phyloP scores from a whole-genome alignment of 2,329 filamentous ascomycete genomes.

The Neopestalotiopsis sp. region DNA sequence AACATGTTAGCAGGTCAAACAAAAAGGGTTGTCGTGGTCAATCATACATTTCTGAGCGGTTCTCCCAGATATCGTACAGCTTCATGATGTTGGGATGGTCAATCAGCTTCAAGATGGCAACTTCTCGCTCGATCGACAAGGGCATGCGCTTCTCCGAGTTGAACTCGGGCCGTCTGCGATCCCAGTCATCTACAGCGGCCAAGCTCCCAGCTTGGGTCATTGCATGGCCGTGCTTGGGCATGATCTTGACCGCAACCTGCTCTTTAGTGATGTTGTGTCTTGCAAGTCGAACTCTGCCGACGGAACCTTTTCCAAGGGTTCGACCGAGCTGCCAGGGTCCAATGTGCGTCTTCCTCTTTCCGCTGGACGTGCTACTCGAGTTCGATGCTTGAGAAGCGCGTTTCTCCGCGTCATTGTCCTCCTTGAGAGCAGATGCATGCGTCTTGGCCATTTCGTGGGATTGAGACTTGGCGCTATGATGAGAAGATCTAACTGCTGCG shows the following conservation, averaged over 20 bases:
- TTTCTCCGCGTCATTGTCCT: conserved; percentile 26
- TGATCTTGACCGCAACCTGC: conserved; percentile 92
- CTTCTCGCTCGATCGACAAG: conserved; percentile 89
- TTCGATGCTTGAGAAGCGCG: conserved; percentile 34
- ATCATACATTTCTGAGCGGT: conserved; percentile 87
- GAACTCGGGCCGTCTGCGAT: conserved; percentile 60
- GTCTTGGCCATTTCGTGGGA: not conserved
- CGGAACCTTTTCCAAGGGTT: conserved; percentile 88
- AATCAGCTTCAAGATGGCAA: conserved; percentile 95
- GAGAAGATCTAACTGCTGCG: conserved; percentile 19
- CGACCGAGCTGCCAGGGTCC: conserved; percentile 93
- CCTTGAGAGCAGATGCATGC: conserved; percentile 16
- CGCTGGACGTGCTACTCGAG: conserved; percentile 37
- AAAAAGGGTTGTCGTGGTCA: conserved; percentile 18
- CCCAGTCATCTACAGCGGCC: conserved; percentile 79
- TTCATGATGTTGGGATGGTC: conserved; percentile 95
- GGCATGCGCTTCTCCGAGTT: conserved; percentile 76
- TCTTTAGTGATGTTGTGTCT: conserved; percentile 81
- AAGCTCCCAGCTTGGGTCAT: conserved; percentile 86
- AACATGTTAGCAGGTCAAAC: conserved; percentile 25
- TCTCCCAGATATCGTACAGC: conserved; percentile 97
- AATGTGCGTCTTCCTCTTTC: conserved; percentile 73
- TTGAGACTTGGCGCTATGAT: not conserved
- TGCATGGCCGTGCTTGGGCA: conserved; percentile 81
- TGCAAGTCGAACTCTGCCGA: conserved; percentile 84